Conservation (phyloP, 2,329 filamentous ascomycete genomes). For the Penicillium glabrum region DNA sequence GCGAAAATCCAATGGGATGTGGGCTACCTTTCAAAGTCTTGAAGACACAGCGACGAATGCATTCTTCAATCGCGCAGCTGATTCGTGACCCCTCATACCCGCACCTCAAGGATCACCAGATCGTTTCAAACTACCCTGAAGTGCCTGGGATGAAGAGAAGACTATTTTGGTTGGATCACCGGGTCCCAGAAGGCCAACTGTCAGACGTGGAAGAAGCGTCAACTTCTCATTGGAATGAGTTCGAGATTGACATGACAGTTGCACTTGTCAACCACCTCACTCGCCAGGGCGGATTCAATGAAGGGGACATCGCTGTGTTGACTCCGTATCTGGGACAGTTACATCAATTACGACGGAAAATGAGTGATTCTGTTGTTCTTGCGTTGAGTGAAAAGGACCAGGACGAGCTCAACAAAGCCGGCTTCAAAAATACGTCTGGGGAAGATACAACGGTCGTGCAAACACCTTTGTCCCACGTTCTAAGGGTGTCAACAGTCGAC, state of each 20-base stretch:
- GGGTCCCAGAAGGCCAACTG: slow-evolving; percentile 37
- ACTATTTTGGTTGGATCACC: slow-evolving; percentile 45
- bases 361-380: slow-evolving; percentile 57
- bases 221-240: slow-evolving; percentile 50
- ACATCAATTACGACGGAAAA: slow-evolving; percentile 42
- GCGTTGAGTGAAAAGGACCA: slow-evolving; percentile 63
- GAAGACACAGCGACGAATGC: slow-evolving; percentile 14
- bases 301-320: slow-evolving; percentile 66
- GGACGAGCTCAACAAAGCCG: slow-evolving; percentile 51
- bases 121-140: slow-evolving; percentile 3
- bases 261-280: slow-evolving; percentile 66
- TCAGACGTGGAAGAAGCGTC: slow-evolving; percentile 24
- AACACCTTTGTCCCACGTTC: slow-evolving; percentile 47
- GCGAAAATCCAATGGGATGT: neutral
- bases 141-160: slow-evolving; percentile 12
- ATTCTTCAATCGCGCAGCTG: neutral
- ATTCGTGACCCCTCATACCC: neutral
- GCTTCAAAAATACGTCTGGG: slow-evolving; percentile 28
- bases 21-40: neutral
- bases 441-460: slow-evolving; percentile 26
- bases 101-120: neutral
- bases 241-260: slow-evolving; percentile 63
- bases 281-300: slow-evolving; percentile 61
- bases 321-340: slow-evolving; percentile 61
- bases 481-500: slow-evolving; percentile 66